Evolutionary conservation across 1,139 yeast species (phyloP).

Genomic region (Debaryomyces sp.): DNA sequence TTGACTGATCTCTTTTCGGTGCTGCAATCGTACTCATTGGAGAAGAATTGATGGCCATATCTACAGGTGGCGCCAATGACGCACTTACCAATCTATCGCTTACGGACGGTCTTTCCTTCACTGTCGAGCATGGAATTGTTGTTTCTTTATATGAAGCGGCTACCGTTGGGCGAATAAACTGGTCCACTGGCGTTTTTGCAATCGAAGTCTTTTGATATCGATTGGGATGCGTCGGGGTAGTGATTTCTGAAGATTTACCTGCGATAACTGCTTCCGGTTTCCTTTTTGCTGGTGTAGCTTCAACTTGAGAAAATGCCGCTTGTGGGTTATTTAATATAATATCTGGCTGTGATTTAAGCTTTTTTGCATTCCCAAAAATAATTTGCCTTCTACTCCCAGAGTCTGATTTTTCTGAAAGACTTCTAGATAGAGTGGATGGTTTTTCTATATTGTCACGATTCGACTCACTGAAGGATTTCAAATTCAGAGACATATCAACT

Average conservation of each 20-base stretch:
- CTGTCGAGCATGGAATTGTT: background rate
- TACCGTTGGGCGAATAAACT: background rate
- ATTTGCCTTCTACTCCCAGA: constrained; percentile 4
- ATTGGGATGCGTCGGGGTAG: constrained; percentile 7
- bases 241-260: background rate
- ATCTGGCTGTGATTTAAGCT: constrained; percentile 17
- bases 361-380: constrained; percentile 34
- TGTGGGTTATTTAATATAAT: background rate
- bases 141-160: constrained; percentile 1
- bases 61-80: constrained; percentile 4
- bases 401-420: background rate
- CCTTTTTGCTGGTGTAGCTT: constrained; percentile 28
- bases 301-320: constrained; percentile 20
- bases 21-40: background rate
- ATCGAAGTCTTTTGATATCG: background rate
- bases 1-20: background rate
- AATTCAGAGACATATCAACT: constrained; percentile 42
- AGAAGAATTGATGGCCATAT: constrained; percentile 4
- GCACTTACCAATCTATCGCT: constrained; percentile 5
- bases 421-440: background rate
- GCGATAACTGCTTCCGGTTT: constrained; percentile 5
- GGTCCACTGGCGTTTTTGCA: background rate
- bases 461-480: constrained; percentile 10
- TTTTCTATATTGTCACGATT: background rate
- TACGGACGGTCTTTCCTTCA: background rate